Base-by-base conservation (phyloP, 345 rosid species). In the Euphorbia pulcherrima region DNA sequence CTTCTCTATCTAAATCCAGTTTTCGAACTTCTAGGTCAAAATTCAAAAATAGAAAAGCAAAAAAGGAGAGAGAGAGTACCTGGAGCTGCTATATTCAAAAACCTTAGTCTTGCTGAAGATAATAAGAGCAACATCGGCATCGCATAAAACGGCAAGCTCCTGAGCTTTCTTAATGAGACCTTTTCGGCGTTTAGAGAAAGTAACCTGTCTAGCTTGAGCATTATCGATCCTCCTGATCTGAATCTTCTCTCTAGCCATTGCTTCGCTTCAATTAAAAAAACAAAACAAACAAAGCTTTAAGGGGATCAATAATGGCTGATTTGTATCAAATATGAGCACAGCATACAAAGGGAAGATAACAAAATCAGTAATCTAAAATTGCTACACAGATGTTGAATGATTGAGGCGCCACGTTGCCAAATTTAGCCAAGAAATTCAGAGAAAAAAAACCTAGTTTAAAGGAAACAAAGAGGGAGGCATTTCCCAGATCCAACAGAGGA, bases 151-250 rank as follows among this genome's bases (percentile, higher is more conserved):
- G 11, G 75, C 39, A 48, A 72, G 75, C 70, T 72, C 75, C 57
- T 65, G 65, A 8, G 75, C 75, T 59, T 72, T 72, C 41, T 72
- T 72, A 51, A 72, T 58, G 24, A 72, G 65, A 14, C 75, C 75
- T 65, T 69, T 72, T 47, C 75, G 27, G 14, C 75, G 65, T 65
- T 72, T 72, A 5, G 75, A 72, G 56, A 72, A 72, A 1, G 75
- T 72, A 18, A 72, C 75, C 17, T 72, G 75, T 57, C 75, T 65
- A 0, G 75, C 75, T 2, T 70, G 65, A 5, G 60, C 64, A 70
- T 72, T 72, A 26, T 72, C 70, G 40, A 72, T 72, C 70, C 65
- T 72, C 70, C 37, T 72, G 70, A 72, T 72, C 75, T 72, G 75
- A 72, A 72, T 72, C 70, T 60, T 72, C 41, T 72, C 75, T 72